A percentile compares a stretch with the other conserved stretches of the same genome.
phyloP scores from a whole-genome alignment of 768 basidiomycete genomes.

The Serpula lacrymans region DNA sequence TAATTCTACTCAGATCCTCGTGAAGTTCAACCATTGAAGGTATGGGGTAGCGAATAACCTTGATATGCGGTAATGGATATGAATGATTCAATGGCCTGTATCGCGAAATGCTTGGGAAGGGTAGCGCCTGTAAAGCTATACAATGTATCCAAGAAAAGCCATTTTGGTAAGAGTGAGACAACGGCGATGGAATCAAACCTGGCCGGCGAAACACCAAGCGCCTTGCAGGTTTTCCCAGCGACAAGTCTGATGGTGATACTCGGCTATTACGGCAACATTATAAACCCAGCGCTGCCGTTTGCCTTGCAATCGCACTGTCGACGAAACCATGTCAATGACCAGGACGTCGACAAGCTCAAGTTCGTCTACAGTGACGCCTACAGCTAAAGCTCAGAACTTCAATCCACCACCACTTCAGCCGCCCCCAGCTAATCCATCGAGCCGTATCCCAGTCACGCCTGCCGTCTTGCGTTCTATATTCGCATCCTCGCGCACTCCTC shows the following conservation, averaged over 20 bases:
- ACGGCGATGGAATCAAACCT: too few relatives aligned
- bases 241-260: too few relatives aligned
- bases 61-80: too few relatives aligned
- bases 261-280: too few relatives aligned
- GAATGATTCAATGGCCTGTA: neutral
- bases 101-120: neutral
- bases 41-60: neutral
- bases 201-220: too few relatives aligned
- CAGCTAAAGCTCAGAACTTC: slow-evolving; percentile 34
- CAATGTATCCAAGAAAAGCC: neutral
- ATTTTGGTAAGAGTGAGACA: too few relatives aligned
- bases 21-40: neutral
- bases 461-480: slow-evolving; percentile 81
- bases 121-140: too few relatives aligned
- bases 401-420: slow-evolving; percentile 31
- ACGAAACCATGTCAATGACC: slow-evolving; percentile 11
- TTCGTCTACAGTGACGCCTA: slow-evolving; percentile 48
- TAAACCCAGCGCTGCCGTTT: neutral
- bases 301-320: neutral
- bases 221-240: too few relatives aligned
- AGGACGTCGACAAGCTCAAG: slow-evolving; percentile 41
- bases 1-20: slow-evolving; percentile 56
- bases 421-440: slow-evolving; percentile 43
- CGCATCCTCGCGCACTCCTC: slow-evolving; percentile 75
- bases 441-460: slow-evolving; percentile 79